Evolutionary conservation across 257 asterid species (phyloP), one percentile per base, ranked within the genome.

Genomic region (Solanum pennellii): DNA sequence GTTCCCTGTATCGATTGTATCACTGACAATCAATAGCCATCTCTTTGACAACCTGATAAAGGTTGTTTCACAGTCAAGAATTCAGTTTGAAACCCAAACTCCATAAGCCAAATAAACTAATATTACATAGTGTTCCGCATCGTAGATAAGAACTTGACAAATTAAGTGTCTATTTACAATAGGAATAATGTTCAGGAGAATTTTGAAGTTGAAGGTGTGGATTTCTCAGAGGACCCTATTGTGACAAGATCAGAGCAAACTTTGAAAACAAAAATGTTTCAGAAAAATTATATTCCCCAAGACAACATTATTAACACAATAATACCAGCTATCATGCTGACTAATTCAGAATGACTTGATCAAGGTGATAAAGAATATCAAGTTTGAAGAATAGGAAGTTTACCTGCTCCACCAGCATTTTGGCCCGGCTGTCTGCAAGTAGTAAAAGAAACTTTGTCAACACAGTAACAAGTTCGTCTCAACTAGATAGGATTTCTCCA

Each of bases 341-440:
- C 45, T 47, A 82, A 49, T 49, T 82, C 68, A 29, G 69, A 82
- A 31, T 31, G 44, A 82, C 85, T 42, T 31, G 45, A 82, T 49
- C 18, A 18, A 39, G 35, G 69, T 11, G 44, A 82, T 49, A 31
- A 35, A 3, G 85, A 82, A 29, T 29, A 82, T 31, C 85, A 16
- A 27, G 47, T 76, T 66, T 15, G 12, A 76, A 41, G 37, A 11
- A 74, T 29, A 18, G 45, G 27, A 35, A 21, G 41, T 44, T 77
- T 82, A 87, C 89, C 89, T 69, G 44, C 45, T 66, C 75, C 90
- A 75, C 89, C 90, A 31, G 89, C 86, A 85, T 86, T 90, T 85
- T 87, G 92, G 62, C 93, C 92, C 6, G 90, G 60, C 75, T 18
- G 85, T 82, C 88, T 92, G 80, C 93, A 89, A 91, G 86, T 89